Evolutionary conservation across 2,329 filamentous ascomycete genomes (phyloP), one percentile per base, ranked within the genome.

Genomic region (Botryotinia globosa): DNA sequence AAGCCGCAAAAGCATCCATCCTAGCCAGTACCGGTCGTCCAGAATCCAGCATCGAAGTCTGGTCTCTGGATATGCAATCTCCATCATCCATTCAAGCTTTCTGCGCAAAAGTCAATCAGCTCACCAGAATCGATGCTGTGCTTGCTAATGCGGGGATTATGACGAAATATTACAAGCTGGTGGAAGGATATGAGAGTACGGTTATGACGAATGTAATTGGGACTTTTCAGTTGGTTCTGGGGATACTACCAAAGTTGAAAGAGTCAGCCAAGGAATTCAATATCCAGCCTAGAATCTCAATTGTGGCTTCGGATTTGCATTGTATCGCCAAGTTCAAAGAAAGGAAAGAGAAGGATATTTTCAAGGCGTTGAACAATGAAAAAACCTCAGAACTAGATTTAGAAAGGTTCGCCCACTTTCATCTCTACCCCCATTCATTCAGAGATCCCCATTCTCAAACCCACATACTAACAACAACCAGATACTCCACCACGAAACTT

Each of bases 111-210:
- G 72, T 51, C 16, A 74, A 81, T 34, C 25, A 16, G 18, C 80
- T 86, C 14, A 71, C 79, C 2, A 81, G 84, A 4, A 74, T 88
- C 2, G 85, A 87, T 76, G 81, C 82, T 45, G 77, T 85, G 44
- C 75, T 86, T 32, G 80, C 81, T 61, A 87, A 78, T 75, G 77
- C 77, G 14, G 75, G 75, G 8, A 74, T 78, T 3, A 59, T 48
- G 22, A 66, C 48, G 1, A 51, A 42, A 4, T 32, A 48, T 6
- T 75, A 63, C 14, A 63, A 62, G 6, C 6, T 73, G 12, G 34
- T 62, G 25, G 76, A 78, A 39, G 80, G 78, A 1, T 74, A 74
- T 59, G 72, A 74, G 29, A 25, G 70, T 7, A 75, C 72, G 9
- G 69, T 81, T 29, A 74, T 74, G 1, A 76, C 79, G 4, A 81